Evolutionary conservation across 345 rosid genomes (phyloP).

Genomic region (Kandelia obovata): DNA sequence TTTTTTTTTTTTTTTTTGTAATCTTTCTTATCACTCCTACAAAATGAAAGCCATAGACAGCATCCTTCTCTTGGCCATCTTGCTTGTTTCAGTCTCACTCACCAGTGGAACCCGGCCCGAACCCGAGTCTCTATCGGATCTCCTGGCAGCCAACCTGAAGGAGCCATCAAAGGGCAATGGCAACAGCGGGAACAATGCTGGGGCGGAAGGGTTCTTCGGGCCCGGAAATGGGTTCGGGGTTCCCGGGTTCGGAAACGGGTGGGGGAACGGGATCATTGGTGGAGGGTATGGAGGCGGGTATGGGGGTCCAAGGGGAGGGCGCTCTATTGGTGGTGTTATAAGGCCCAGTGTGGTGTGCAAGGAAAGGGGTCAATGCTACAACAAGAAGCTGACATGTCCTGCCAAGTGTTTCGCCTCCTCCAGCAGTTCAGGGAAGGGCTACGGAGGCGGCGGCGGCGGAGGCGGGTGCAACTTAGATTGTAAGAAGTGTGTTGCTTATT

Average conservation of each 20-base stretch:
- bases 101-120: conserved; percentile 41
- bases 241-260: conserved; percentile 53
- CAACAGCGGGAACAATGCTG: conserved; percentile 20
- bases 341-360: conserved; percentile 68
- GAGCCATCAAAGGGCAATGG: conserved; percentile 15
- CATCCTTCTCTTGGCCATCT: conserved; percentile 27
- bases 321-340: conserved; percentile 51
- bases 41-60: conserved; percentile 32
- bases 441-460: conserved; percentile 89
- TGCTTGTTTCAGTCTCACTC: conserved; percentile 34
- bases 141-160: not conserved
- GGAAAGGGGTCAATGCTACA: conserved; percentile 73
- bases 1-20: too few relatives aligned
- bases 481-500: conserved; percentile 87
- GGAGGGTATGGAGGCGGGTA: conserved; percentile 68
- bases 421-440: conserved; percentile 88
- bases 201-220: conserved; percentile 47
- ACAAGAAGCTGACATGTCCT: conserved; percentile 85
- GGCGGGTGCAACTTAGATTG: conserved; percentile 97
- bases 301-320: conserved; percentile 73
- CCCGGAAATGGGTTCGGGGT: conserved; percentile 44
- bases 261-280: conserved; percentile 45
- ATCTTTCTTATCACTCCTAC: conserved; percentile 1
- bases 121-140: conserved; percentile 27
- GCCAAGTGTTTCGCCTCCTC: conserved; percentile 88